Conservation (phyloP, 148 eudicot species). For the Pharnaceum exiguum region DNA sequence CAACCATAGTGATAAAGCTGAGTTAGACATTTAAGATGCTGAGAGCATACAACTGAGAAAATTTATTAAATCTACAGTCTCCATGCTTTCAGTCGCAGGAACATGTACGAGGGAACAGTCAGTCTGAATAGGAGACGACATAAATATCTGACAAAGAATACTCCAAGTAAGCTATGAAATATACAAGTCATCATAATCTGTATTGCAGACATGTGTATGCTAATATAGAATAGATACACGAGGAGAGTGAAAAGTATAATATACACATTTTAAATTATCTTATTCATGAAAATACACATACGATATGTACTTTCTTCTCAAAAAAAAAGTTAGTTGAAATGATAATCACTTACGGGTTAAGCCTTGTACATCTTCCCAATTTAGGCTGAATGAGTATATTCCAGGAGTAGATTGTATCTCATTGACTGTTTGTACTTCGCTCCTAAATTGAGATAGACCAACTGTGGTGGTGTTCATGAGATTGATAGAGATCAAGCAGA, state of each 20-base stretch:
- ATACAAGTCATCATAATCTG: background rate
- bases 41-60: background rate
- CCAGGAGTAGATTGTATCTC: slow-evolving; percentile 51
- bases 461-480: slow-evolving; percentile 57
- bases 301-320: too few species aligned
- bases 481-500: slow-evolving; percentile 70
- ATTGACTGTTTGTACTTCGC: slow-evolving; percentile 24
- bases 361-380: slow-evolving; percentile 60
- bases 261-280: too few species aligned
- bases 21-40: background rate
- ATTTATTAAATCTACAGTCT: background rate
- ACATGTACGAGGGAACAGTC: too few species aligned
- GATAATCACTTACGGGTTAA: slow-evolving; percentile 81
- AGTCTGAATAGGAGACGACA: too few species aligned
- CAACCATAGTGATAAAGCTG: slow-evolving; percentile 19
- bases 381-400: slow-evolving; percentile 65
- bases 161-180: too few species aligned
- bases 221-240: background rate
- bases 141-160: too few species aligned
- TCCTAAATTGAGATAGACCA: slow-evolving; percentile 40
- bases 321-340: too few species aligned
- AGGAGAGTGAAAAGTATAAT: background rate
- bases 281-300: too few species aligned
- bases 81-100: too few species aligned
- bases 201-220: too few species aligned